Base-by-base conservation (phyloP, 306 rosid genomes). In the Pyrus communis region DNA sequence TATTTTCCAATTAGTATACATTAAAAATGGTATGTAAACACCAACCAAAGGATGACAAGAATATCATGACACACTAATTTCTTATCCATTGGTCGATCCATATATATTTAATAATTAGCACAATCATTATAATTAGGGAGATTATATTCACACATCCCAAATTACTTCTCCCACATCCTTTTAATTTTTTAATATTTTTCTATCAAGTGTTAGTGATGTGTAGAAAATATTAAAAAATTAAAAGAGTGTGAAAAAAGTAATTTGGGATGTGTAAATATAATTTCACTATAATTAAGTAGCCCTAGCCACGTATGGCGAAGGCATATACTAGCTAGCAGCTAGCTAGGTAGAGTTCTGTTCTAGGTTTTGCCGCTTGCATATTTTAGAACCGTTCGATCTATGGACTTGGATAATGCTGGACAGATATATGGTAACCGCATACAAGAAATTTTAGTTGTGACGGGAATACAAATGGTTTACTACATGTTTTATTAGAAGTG, bases 311-410 rank as follows among this genome's bases (percentile, higher is more conserved):
- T 25, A 49, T 23, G n/a, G 59, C 40, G 66, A 42, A 30, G 73
- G 66, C 60, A 28, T 17, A 59, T 2, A 14, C 38, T 33, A 35
- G 40, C 40, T 33, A 33, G 35, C 35, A 27, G 33, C 33, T 31
- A 4, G 18, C 65, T 13, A 21, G 52, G 18, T 14, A 17, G 54
- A 46, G 19, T 17, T 49, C 4, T 28, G 73, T 43, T 55, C 61
- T 42, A 63, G 23, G 30, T 25, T 51, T 57, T 79, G 66, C 70
- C 61, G 13, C 75, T 79, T 43, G 55, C 82, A 69, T 33, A 30
- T 74, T 14, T 70, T 43, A 54, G 57, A 54, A 38, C 73, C 83
- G 51, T 60, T 75, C 67, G 33, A 63, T 70, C 27, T 23, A 65
- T 45, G 14, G 25, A 23, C 65, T 67, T 51, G 13, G 59, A 54